Evolutionary conservation across 257 asterid genomes (phyloP).

Genomic region (Solanum ossicruentum): DNA sequence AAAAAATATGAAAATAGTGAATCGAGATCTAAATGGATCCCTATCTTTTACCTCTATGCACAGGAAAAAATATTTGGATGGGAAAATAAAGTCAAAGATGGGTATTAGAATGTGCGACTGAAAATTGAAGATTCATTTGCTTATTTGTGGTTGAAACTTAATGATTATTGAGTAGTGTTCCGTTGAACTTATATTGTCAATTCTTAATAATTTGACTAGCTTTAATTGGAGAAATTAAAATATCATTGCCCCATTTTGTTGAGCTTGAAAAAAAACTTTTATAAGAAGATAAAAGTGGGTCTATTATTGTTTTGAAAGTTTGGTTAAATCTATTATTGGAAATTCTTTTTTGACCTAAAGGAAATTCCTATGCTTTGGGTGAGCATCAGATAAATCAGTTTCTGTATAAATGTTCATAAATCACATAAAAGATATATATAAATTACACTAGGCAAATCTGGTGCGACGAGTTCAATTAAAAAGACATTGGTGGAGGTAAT

Average conservation of each 20-base stretch:
- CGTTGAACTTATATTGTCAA: neutral
- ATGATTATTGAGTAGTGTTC: neutral
- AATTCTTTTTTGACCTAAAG: neutral
- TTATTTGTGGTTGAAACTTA: neutral
- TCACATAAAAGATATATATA: no score
- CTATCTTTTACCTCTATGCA: no score
- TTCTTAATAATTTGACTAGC: neutral
- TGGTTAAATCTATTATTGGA: neutral
- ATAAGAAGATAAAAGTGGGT: neutral
- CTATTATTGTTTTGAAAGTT: neutral
- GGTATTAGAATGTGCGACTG: neutral
- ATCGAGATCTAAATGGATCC: no score
- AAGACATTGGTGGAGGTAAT: no score
- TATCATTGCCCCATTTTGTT: neutral
- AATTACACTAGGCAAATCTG: no score
- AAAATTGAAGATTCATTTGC: neutral
- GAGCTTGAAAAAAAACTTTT: neutral
- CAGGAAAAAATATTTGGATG: no score
- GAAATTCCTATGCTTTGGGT: no score
- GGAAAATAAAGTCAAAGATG: no score
- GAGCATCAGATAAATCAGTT: no score
- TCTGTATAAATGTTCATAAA: no score
- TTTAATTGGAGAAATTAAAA: neutral
- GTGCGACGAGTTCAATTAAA: no score
- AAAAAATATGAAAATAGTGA: no score